Evolutionary conservation across 371 early-diverging fungal genomes (phyloP).

Genomic region (Mucor lusitanicus): DNA sequence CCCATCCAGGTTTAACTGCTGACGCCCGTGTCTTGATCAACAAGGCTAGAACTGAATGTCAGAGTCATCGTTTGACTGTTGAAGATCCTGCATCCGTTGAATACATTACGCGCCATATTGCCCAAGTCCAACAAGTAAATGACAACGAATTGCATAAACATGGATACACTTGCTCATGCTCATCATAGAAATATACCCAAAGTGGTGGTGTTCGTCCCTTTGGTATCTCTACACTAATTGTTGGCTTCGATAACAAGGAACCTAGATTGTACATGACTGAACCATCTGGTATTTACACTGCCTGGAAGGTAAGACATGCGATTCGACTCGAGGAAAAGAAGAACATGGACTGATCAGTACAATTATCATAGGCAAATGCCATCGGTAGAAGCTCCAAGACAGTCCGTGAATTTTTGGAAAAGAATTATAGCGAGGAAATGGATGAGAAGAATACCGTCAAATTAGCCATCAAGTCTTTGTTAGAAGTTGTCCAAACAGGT

Average conservation of each 20-base stretch:
- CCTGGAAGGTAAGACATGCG: constrained; percentile 80
- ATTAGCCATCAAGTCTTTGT: constrained; percentile 87
- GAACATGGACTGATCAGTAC: not conserved
- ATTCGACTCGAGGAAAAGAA: too few relatives aligned
- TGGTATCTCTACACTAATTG: constrained; percentile 97
- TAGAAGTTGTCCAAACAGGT: constrained; percentile 98
- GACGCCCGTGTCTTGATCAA: constrained; percentile 97
- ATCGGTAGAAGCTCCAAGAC: constrained; percentile 97
- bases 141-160: not conserved
- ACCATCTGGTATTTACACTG: constrained; percentile 98
- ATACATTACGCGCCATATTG: constrained; percentile 97
- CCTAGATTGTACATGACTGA: constrained; percentile 98
- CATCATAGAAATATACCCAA: constrained; percentile 95
- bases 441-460: constrained; percentile 82
- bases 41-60: constrained; percentile 97
- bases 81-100: constrained; percentile 98
- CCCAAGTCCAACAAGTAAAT: constrained; percentile 93
- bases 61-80: constrained; percentile 94
- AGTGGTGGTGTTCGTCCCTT: constrained; percentile 99
- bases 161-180: not conserved
- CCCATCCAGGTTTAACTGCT: constrained; percentile 79
- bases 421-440: constrained; percentile 91
- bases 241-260: constrained; percentile 88
- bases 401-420: constrained; percentile 96
- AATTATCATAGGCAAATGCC: constrained; percentile 73